Conservation (phyloP, 2,329 filamentous ascomycete species). For the Colletotrichum liaoningense region DNA sequence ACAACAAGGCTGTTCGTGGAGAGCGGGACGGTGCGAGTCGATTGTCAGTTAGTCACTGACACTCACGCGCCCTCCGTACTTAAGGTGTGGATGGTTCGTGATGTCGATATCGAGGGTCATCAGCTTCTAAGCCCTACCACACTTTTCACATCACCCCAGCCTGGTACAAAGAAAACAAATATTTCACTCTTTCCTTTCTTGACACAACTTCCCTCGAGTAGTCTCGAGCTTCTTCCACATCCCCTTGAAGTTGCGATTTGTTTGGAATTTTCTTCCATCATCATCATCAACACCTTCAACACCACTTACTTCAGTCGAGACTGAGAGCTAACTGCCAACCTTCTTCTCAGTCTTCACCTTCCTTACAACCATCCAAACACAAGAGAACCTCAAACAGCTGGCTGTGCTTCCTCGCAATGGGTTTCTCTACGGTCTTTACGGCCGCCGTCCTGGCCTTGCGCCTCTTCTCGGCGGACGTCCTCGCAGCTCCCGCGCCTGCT, state of each 20-base stretch:
- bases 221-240: slow-evolving; percentile 25
- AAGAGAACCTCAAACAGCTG: slow-evolving; percentile 43
- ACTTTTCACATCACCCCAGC: neutral
- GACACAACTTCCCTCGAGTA: neutral
- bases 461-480: slow-evolving; percentile 49
- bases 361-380: slow-evolving; percentile 16
- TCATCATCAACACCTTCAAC: slow-evolving; percentile 5
- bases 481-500: slow-evolving; percentile 47
- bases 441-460: slow-evolving; percentile 56
- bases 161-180: neutral
- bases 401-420: slow-evolving; percentile 54
- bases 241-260: slow-evolving; percentile 3
- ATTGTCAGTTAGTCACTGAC: slow-evolving; percentile 25
- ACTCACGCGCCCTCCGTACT: slow-evolving; percentile 21
- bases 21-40: slow-evolving; percentile 11
- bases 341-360: slow-evolving; percentile 9
- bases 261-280: neutral
- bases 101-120: neutral
- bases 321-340: slow-evolving; percentile 6
- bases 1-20: slow-evolving; percentile 18
- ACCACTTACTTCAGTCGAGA: slow-evolving; percentile 1
- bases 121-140: neutral
- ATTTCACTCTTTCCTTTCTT: neutral
- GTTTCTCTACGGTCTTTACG: slow-evolving; percentile 55
- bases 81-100: slow-evolving; percentile 16